Percentiles rank a stretch among this genome's conserved stretches.
Evolutionary conservation across 495 filamentous ascomycete genomes (phyloP).

Genomic region (Aspergillus steynii): DNA sequence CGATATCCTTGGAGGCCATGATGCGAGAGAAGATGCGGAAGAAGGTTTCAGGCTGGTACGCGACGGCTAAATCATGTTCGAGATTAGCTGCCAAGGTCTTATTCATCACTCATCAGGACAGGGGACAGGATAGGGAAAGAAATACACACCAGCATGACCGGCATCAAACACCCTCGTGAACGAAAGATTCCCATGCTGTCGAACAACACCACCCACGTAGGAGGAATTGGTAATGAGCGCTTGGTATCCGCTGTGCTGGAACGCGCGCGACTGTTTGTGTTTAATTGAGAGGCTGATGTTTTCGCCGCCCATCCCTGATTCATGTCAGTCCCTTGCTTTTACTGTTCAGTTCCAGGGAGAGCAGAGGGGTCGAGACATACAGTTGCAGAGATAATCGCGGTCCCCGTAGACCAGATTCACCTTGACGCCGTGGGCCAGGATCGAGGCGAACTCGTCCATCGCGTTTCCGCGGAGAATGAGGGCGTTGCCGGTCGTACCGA

Average conservation of each 20-base stretch:
- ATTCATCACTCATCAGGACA: no score
- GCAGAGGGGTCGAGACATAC: not conserved
- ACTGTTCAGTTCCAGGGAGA: not conserved
- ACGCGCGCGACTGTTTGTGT: not conserved
- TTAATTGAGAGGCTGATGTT: constrained; percentile 3
- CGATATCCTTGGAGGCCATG: constrained; percentile 1
- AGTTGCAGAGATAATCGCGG: constrained; percentile 4
- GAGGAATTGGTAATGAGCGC: not conserved
- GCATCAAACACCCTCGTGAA: constrained; percentile 3
- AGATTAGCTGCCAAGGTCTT: no score
- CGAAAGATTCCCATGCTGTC: constrained; percentile 1
- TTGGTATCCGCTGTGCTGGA: not conserved
- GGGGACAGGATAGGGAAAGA: no score
- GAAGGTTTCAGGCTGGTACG: not conserved
- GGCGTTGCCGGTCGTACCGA: constrained; percentile 1
- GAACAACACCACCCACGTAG: not conserved
- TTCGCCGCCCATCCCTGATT: not conserved
- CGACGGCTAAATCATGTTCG: not conserved
- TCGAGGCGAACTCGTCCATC: not conserved
- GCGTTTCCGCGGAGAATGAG: constrained; percentile 4
- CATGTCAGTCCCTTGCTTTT: not conserved
- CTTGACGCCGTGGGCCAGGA: constrained; percentile 1
- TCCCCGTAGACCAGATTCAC: constrained; percentile 1
- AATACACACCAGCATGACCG: not conserved
- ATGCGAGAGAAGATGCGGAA: not conserved